Evolutionary conservation across 1,284 basidiomycete genomes (phyloP).

Genomic region (Porogramme epimiltina): DNA sequence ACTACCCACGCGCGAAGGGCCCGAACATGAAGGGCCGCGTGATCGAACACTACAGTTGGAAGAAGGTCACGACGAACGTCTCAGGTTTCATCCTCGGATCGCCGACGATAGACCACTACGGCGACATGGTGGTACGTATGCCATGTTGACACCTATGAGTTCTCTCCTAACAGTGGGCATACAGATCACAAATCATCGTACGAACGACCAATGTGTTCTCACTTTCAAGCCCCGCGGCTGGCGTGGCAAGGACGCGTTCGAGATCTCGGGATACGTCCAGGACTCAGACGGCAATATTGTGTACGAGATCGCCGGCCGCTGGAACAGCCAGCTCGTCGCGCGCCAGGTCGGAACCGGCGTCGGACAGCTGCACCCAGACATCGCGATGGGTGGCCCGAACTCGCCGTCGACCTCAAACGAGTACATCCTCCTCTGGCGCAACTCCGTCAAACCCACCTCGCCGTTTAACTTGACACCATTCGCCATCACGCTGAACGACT

Average conservation of each 20-base stretch:
- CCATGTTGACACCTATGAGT: background rate
- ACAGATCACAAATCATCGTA: slow-evolving; percentile 89
- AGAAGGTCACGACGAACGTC: slow-evolving; percentile 93
- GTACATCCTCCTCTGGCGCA: slow-evolving; percentile 90
- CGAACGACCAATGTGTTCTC: slow-evolving; percentile 85
- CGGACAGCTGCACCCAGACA: slow-evolving; percentile 78
- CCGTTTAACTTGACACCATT: slow-evolving; percentile 97
- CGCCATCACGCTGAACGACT: slow-evolving; percentile 89
- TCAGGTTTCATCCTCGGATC: slow-evolving; percentile 94
- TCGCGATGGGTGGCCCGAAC: slow-evolving; percentile 46
- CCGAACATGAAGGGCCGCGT: slow-evolving; percentile 51
- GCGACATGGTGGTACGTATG: slow-evolving; percentile 83
- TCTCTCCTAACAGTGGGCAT: background rate
- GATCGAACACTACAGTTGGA: slow-evolving; percentile 89
- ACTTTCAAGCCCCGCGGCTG: slow-evolving; percentile 97
- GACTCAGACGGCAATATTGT: slow-evolving; percentile 66
- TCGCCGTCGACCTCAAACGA: slow-evolving; percentile 57
- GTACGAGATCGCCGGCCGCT: slow-evolving; percentile 94
- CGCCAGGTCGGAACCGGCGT: slow-evolving; percentile 68
- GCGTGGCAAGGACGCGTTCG: slow-evolving; percentile 89
- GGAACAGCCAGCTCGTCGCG: slow-evolving; percentile 94
- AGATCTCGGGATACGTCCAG: slow-evolving; percentile 87
- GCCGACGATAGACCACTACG: slow-evolving; percentile 97
- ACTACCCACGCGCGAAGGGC: slow-evolving; percentile 56
- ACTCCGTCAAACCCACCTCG: slow-evolving; percentile 81